Evolutionary conservation across 768 basidiomycete genomes (phyloP).

Genomic region (Russula sp.): DNA sequence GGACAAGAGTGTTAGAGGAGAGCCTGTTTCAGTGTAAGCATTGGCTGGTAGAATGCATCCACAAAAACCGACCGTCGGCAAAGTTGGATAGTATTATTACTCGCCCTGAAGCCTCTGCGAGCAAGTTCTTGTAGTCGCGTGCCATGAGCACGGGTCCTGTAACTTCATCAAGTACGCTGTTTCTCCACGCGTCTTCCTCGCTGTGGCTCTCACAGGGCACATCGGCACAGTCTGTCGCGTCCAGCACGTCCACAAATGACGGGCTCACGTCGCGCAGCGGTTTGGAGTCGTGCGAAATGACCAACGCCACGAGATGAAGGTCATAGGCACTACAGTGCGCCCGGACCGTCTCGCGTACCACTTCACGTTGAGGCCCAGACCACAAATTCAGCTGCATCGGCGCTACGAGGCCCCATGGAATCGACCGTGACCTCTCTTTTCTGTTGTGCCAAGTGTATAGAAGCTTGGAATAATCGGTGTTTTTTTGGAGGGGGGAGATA

Average conservation of each 20-base stretch:
- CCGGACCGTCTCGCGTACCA: conserved; percentile 30
- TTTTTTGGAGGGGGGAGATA: conserved; percentile 1
- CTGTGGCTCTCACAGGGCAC: neutral
- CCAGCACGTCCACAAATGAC: neutral
- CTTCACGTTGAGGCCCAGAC: conserved; percentile 29
- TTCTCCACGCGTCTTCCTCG: conserved; percentile 21
- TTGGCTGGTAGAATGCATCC: neutral
- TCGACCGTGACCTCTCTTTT: conserved; percentile 29
- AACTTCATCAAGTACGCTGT: conserved; percentile 25
- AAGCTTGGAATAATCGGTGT: conserved; percentile 22
- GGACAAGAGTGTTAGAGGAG: conserved; percentile 10
- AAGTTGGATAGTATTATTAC: conserved; percentile 29
- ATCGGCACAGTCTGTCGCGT: neutral
- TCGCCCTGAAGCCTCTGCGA: conserved; percentile 30
- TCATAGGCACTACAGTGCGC: conserved; percentile 30
- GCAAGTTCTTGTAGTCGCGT: conserved; percentile 28
- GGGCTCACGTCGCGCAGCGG: conserved; percentile 4
- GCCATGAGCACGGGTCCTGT: conserved; percentile 29
- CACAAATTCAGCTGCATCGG: conserved; percentile 30
- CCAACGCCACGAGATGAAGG: conserved; percentile 29
- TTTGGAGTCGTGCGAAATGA: conserved; percentile 25
- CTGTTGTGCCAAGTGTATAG: conserved; percentile 33
- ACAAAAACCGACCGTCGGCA: conserved; percentile 12
- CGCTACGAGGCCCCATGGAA: conserved; percentile 31
- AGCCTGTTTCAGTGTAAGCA: neutral